These are phyloP conservation scores for Phytophthora agathidicida DNA, from an alignment of 352 stramenopile species.

Conservation along the genomic window DNA sequence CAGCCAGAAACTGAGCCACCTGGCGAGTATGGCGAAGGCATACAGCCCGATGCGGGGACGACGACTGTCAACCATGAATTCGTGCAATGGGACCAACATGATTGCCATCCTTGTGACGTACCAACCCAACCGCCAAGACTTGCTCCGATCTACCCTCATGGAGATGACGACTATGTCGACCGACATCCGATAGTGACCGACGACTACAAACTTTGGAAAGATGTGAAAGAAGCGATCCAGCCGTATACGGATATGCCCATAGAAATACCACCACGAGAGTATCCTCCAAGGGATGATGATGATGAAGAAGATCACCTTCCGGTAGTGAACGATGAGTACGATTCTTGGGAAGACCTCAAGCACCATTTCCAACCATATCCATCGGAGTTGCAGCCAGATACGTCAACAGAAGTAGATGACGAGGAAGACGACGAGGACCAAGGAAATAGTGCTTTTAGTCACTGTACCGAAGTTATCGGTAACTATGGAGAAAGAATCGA, in stretches of 20 bases:
- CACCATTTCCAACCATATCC: not conserved
- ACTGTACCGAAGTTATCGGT: constrained; percentile 12
- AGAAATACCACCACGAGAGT: not conserved
- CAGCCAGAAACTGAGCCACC: not conserved
- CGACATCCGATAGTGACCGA: constrained; percentile 12
- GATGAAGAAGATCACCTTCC: constrained; percentile 4
- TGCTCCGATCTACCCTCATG: constrained; percentile 6
- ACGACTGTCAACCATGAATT: constrained; percentile 1
- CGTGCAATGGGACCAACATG: constrained; percentile 23
- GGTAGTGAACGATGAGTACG: not conserved
- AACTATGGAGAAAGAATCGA: constrained; percentile 11
- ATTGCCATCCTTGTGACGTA: constrained; percentile 25
- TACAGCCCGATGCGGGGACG: not conserved
- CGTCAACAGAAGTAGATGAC: not conserved
- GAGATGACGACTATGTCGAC: constrained; percentile 11
- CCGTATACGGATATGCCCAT: not conserved
- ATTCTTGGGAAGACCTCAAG: constrained; percentile 7
- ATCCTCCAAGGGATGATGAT: not conserved
- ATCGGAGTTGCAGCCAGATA: no score
- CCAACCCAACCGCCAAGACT: constrained; percentile 18
- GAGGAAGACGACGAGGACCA: not conserved
- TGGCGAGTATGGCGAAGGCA: not conserved
- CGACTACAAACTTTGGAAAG: constrained; percentile 12
- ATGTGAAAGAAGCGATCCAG: not conserved
- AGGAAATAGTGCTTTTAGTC: not conserved